phyloP scores from a whole-genome alignment of 768 basidiomycete genomes.

The Rhizopogon roseolus region DNA sequence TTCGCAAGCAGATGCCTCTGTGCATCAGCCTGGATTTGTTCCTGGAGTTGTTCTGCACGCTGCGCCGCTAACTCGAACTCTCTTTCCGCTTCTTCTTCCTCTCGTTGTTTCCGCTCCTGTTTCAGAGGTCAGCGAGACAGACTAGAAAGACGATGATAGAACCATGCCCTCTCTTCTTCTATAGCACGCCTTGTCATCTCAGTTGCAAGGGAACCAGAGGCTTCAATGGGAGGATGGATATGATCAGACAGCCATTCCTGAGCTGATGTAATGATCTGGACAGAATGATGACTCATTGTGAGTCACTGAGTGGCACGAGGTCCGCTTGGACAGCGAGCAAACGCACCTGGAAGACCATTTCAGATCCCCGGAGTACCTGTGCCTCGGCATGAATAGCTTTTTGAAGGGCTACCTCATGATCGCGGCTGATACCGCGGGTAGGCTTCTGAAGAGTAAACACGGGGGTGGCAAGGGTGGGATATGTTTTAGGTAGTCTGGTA shows the following conservation, averaged over 20 bases:
- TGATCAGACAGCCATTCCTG: constrained; percentile 69
- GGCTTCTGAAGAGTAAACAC: constrained; percentile 67
- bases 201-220: constrained; percentile 65
- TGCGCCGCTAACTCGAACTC: constrained; percentile 46
- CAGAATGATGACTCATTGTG: neutral
- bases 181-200: constrained; percentile 74
- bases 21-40: constrained; percentile 63
- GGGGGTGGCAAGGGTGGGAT: constrained; percentile 68
- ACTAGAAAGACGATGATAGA: neutral
- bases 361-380: constrained; percentile 58
- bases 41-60: constrained; percentile 55
- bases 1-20: constrained; percentile 44
- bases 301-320: constrained; percentile 3
- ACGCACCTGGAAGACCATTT: constrained; percentile 75
- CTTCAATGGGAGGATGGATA: constrained; percentile 53
- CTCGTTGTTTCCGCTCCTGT: constrained; percentile 50
- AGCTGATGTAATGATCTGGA: constrained; percentile 58
- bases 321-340: neutral
- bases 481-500: constrained; percentile 73
- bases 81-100: constrained; percentile 50
- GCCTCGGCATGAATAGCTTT: constrained; percentile 63
- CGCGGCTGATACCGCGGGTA: constrained; percentile 48
- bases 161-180: constrained; percentile 60
- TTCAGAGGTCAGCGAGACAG: neutral
- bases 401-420: constrained; percentile 52